Evolutionary conservation across 176 grass and related monocot genomes (phyloP).

Genomic region (Juncus effusus): DNA sequence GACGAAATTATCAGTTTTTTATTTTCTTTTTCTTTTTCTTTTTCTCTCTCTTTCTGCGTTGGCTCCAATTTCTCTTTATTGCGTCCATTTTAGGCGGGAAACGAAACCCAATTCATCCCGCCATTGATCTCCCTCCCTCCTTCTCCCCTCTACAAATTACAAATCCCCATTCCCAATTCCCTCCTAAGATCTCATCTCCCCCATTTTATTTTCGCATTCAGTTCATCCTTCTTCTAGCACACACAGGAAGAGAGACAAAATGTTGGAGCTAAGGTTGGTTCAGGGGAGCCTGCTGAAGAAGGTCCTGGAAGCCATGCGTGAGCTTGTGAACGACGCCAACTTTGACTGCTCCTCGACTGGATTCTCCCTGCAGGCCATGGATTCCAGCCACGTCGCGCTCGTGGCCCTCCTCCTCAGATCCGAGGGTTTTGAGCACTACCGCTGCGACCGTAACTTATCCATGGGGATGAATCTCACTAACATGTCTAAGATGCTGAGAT

Average conservation of each 20-base stretch:
- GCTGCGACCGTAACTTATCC: constrained; percentile 97
- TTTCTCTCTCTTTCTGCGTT: too few species aligned
- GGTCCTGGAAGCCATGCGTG: constrained; percentile 83
- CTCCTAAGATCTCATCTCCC: neutral
- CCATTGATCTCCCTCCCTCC: constrained; percentile 24
- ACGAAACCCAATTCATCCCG: constrained; percentile 12
- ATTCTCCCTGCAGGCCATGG: constrained; percentile 98
- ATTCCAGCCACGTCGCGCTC: constrained; percentile 95
- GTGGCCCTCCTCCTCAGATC: constrained; percentile 84
- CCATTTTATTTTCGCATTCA: neutral
- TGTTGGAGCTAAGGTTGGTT: constrained; percentile 84
- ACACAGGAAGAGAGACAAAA: constrained; percentile 8
- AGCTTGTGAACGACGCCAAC: constrained; percentile 90
- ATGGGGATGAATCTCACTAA: constrained; percentile 98
- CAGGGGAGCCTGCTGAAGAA: constrained; percentile 98
- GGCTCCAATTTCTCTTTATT: too few species aligned
- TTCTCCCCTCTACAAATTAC: too few species aligned
- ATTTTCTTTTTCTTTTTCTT: too few species aligned
- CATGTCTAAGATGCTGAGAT: constrained; percentile 98
- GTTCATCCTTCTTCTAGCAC: neutral
- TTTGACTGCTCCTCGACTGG: constrained; percentile 92
- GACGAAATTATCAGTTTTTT: too few species aligned
- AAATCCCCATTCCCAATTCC: neutral
- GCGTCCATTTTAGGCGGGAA: too few species aligned
- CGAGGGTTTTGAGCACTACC: constrained; percentile 97